These are phyloP conservation scores for Diaporthe longicolla DNA, from an alignment of 2,329 filamentous ascomycete genomes.

Conservation along the genomic window DNA sequence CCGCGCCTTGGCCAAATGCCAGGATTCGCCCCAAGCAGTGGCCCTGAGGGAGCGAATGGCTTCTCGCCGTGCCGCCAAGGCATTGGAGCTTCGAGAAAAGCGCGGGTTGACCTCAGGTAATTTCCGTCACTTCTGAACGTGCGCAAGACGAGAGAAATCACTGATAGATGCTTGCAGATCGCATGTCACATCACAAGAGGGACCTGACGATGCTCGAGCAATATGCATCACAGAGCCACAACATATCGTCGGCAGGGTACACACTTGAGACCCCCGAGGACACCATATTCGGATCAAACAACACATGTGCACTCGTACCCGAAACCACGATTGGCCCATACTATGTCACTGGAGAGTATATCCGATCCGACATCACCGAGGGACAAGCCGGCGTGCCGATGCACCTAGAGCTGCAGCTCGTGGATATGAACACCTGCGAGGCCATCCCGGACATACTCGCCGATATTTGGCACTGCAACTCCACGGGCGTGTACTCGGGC, in stretches of 20 bases:
- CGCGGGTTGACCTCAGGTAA: constrained; percentile 17
- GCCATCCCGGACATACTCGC: constrained; percentile 55
- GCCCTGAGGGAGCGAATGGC: constrained; percentile 11
- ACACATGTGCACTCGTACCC: constrained; percentile 45
- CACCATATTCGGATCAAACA: constrained; percentile 28
- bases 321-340: constrained; percentile 61
- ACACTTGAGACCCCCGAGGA: constrained; percentile 15
- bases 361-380: constrained; percentile 58
- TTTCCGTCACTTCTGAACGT: no score
- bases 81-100: constrained; percentile 26
- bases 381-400: constrained; percentile 56
- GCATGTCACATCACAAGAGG: constrained; percentile 32
- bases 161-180: neutral
- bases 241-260: constrained; percentile 6
- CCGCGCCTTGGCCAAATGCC: constrained; percentile 11
- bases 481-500: constrained; percentile 60
- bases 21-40: constrained; percentile 1
- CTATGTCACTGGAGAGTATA: constrained; percentile 59
- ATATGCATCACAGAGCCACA: constrained; percentile 28
- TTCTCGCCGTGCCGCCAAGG: constrained; percentile 33
- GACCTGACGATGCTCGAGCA: constrained; percentile 23
- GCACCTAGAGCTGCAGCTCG: constrained; percentile 60
- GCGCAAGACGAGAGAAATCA: no score
- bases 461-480: constrained; percentile 63
- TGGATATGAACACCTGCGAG: constrained; percentile 61